Evolutionary conservation across 176 grass and related monocot species (phyloP).

Genomic region (Eremochloa ophiuroides): DNA sequence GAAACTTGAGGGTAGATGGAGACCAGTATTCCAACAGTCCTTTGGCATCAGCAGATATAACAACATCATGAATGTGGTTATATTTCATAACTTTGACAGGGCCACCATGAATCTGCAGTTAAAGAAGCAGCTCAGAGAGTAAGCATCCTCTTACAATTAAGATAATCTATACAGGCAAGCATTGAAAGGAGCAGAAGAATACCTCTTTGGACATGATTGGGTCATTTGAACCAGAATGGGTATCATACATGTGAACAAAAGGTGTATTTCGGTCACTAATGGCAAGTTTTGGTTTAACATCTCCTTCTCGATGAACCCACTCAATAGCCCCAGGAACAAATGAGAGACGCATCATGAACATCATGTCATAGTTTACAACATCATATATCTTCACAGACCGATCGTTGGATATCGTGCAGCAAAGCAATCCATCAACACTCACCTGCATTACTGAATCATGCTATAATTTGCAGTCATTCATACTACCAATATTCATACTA

Average conservation of each 20-base stretch:
- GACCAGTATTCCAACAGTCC: slow-evolving; percentile 93
- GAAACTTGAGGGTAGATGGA: slow-evolving; percentile 74
- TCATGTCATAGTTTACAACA: slow-evolving; percentile 99
- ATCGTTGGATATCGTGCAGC: slow-evolving; percentile 86
- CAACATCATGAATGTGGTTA: slow-evolving; percentile 55
- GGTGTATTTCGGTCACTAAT: slow-evolving; percentile 70
- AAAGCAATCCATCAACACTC: slow-evolving; percentile 81
- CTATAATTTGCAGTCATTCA: slow-evolving; percentile 44
- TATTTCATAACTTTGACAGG: slow-evolving; percentile 94
- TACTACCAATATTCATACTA: slow-evolving; percentile 3
- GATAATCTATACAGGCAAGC: background rate
- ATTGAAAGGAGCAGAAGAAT: background rate
- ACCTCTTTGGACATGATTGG: slow-evolving; percentile 95
- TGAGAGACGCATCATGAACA: slow-evolving; percentile 92
- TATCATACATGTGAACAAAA: slow-evolving; percentile 83
- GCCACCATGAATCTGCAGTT: slow-evolving; percentile 71
- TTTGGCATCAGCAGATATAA: slow-evolving; percentile 81
- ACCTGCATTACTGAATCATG: slow-evolving; percentile 66
- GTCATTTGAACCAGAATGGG: slow-evolving; percentile 80
- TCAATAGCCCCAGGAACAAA: slow-evolving; percentile 81
- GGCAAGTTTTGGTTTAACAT: slow-evolving; percentile 87
- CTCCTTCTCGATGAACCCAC: slow-evolving; percentile 88
- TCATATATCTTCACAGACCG: slow-evolving; percentile 89
- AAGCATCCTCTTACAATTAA: background rate
- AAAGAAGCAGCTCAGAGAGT: slow-evolving; percentile 11